Percentiles rank a stretch among this genome's conserved stretches.
phyloP scores from a whole-genome alignment of 2,329 filamentous ascomycete species.

The Thelonectria rubi region DNA sequence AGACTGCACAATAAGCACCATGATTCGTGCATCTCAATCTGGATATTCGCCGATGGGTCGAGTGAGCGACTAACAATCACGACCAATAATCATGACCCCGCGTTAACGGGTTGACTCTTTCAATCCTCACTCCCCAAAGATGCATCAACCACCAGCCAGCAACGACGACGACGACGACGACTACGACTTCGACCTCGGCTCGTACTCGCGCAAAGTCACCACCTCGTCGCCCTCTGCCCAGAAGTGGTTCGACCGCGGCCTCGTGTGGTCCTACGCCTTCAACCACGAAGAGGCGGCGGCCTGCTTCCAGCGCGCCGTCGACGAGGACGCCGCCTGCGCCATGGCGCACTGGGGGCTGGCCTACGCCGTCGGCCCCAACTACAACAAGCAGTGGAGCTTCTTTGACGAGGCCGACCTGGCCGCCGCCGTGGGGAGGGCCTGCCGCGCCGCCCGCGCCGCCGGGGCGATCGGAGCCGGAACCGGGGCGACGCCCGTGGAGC shows the following conservation, averaged over 20 bases:
- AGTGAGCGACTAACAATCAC: neutral
- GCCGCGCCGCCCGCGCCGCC: slow-evolving; percentile 19
- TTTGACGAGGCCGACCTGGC: slow-evolving; percentile 70
- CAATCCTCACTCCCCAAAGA: neutral
- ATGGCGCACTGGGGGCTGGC: slow-evolving; percentile 77
- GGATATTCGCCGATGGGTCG: neutral
- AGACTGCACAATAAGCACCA: too few relatives aligned
- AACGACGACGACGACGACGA: slow-evolving; percentile 11
- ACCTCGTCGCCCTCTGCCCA: neutral
- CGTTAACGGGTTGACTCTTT: too few relatives aligned
- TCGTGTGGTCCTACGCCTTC: slow-evolving; percentile 80
- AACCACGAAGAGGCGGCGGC: slow-evolving; percentile 76
- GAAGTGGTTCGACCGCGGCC: slow-evolving; percentile 65
- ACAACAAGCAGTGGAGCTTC: slow-evolving; percentile 79
- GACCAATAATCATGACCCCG: neutral
- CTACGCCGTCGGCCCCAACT: slow-evolving; percentile 78
- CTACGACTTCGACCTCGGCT: slow-evolving; percentile 17
- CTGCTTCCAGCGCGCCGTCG: slow-evolving; percentile 71
- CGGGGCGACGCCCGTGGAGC: slow-evolving; percentile 52
- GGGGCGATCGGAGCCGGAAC: too few relatives aligned
- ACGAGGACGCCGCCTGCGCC: slow-evolving; percentile 61
- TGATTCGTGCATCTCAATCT: neutral
- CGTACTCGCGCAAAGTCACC: slow-evolving; percentile 11
- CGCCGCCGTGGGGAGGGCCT: slow-evolving; percentile 16
- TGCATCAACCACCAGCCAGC: neutral